phyloP scores from a whole-genome alignment of 1,284 basidiomycete species.

The Papiliotrema laurentii region DNA sequence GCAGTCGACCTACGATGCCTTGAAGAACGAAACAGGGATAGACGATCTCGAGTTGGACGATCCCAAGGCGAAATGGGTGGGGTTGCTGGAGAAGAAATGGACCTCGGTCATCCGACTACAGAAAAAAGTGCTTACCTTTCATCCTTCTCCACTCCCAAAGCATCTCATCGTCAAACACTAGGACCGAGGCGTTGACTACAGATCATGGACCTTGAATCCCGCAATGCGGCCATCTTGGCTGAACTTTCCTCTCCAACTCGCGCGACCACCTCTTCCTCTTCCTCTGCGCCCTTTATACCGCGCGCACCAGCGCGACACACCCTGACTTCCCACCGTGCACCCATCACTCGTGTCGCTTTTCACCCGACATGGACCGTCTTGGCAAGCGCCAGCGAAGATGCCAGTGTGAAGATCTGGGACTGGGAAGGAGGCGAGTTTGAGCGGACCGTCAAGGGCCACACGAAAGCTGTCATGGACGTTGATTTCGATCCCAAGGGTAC shows the following conservation, averaged over 20 bases:
- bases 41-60: constrained; percentile 66
- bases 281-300: constrained; percentile 70
- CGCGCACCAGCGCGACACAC: constrained; percentile 71
- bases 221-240: constrained; percentile 67
- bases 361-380: constrained; percentile 80
- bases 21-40: constrained; percentile 57
- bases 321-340: constrained; percentile 73
- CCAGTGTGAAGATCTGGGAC: constrained; percentile 88
- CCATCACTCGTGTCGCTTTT: constrained; percentile 72
- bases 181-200: constrained; percentile 31
- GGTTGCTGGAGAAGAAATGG: constrained; percentile 91
- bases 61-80: constrained; percentile 74
- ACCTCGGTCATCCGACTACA: constrained; percentile 86
- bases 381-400: constrained; percentile 80
- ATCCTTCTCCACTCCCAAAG: background rate
- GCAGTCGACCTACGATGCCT: constrained; percentile 58
- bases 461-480: constrained; percentile 78
- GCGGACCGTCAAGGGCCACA: constrained; percentile 85
- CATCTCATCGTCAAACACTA: background rate
- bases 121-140: constrained; percentile 68
- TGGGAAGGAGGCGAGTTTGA: constrained; percentile 94
- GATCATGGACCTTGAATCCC: constrained; percentile 85
- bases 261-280: constrained; percentile 50
- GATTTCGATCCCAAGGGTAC: constrained; percentile 83
- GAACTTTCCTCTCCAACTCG: constrained; percentile 57